Evolutionary conservation across 495 filamentous ascomycete species (phyloP).

Genomic region (Aspergillus incahuasiensis): DNA sequence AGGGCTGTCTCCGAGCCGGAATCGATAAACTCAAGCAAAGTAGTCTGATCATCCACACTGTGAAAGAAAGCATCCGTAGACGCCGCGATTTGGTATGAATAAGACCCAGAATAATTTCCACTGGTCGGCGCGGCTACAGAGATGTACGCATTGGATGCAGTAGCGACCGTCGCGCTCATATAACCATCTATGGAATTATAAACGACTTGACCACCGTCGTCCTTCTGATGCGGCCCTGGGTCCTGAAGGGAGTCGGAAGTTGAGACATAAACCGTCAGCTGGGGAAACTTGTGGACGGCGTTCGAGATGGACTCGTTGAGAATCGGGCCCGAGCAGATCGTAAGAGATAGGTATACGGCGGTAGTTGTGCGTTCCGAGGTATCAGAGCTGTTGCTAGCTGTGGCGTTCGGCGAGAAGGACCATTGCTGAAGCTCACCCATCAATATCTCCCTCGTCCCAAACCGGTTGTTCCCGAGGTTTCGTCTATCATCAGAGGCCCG

Average conservation of each 20-base stretch:
- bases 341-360: constrained; percentile 72
- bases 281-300: constrained; percentile 46
- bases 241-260: constrained; percentile 55
- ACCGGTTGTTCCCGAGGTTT: constrained; percentile 60
- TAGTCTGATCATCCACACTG: constrained; percentile 40
- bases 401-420: constrained; percentile 44
- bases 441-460: constrained; percentile 47
- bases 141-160: constrained; percentile 64
- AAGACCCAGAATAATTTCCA: constrained; percentile 53
- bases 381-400: constrained; percentile 18
- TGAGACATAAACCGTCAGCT: constrained; percentile 76
- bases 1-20: constrained; percentile 73
- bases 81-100: constrained; percentile 75
- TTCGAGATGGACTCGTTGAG: constrained; percentile 34
- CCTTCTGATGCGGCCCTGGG: constrained; percentile 58
- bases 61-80: constrained; percentile 75
- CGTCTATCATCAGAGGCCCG: constrained; percentile 46
- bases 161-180: constrained; percentile 25
- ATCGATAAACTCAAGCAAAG: constrained; percentile 68
- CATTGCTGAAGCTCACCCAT: constrained; percentile 56
- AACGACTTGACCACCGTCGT: constrained; percentile 36
- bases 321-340: constrained; percentile 69
- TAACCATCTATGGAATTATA: constrained; percentile 56
- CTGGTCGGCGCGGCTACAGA: constrained; percentile 64
- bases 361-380: constrained; percentile 31